Percentiles rank a stretch among this genome's conserved stretches.
Conservation (phyloP, 1,139 yeast species). For the Protomyces pachydermus region DNA sequence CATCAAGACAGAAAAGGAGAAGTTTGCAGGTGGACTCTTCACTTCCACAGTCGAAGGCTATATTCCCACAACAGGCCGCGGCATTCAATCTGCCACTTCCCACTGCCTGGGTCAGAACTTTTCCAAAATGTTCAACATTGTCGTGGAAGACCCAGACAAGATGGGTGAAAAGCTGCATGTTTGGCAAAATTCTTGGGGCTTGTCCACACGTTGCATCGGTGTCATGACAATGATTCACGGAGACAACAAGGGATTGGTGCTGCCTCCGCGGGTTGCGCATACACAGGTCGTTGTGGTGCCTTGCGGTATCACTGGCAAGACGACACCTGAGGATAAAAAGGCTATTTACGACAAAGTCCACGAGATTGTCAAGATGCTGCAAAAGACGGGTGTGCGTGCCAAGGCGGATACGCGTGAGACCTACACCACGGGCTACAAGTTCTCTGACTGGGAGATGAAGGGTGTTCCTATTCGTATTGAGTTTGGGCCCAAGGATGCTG, state of each 20-base stretch:
- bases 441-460: slow-evolving; percentile 90
- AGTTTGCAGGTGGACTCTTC: slow-evolving; percentile 95
- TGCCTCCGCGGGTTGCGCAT: slow-evolving; percentile 96
- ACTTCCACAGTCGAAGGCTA: slow-evolving; percentile 96
- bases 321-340: slow-evolving; percentile 67
- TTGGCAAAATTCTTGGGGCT: slow-evolving; percentile 99
- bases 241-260: slow-evolving; percentile 94
- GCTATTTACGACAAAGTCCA: slow-evolving; percentile 66
- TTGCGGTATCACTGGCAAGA: slow-evolving; percentile 87
- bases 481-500: slow-evolving; percentile 92
- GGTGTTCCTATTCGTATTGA: slow-evolving; percentile 93
- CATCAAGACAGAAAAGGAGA: slow-evolving; percentile 91
- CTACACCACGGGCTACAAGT: slow-evolving; percentile 98
- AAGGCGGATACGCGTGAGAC: slow-evolving; percentile 84
- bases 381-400: slow-evolving; percentile 58
- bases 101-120: slow-evolving; percentile 98
- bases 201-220: slow-evolving; percentile 97
- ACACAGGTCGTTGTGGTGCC: slow-evolving; percentile 89
- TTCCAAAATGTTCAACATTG: slow-evolving; percentile 94
- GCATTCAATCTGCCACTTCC: slow-evolving; percentile 98
- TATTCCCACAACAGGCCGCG: slow-evolving; percentile 97
- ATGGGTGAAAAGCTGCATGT: slow-evolving; percentile 58
- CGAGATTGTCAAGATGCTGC: slow-evolving; percentile 57
- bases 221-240: slow-evolving; percentile 99
- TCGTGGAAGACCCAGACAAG: slow-evolving; percentile 83